A percentile compares a stretch with the other conserved stretches of the same genome.
These are phyloP conservation scores for Elaeagnus macrophylla DNA, from an alignment of 306 rosid genomes.

Conservation along the genomic window DNA sequence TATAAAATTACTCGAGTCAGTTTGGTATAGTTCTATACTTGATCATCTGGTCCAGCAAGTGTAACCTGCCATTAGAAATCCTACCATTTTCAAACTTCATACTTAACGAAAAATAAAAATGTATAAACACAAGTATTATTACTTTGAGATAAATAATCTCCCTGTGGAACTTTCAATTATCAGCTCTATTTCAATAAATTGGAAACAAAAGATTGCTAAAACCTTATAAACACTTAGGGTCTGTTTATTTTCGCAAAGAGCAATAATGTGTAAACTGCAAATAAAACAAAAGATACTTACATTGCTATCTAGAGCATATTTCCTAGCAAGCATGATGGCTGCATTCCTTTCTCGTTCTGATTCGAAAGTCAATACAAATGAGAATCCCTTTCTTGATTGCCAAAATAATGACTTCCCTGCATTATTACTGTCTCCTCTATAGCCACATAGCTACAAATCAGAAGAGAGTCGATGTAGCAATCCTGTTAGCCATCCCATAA, in stretches of 20 bases:
- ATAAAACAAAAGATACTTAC: constrained; percentile 31
- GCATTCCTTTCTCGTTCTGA: constrained; percentile 83
- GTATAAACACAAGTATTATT: too few relatives aligned
- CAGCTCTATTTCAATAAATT: too few relatives aligned
- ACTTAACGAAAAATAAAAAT: too few relatives aligned
- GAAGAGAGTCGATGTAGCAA: constrained; percentile 14
- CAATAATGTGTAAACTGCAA: not conserved
- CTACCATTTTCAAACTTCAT: too few relatives aligned
- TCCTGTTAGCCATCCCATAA: not conserved
- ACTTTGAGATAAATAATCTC: too few relatives aligned
- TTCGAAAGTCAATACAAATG: constrained; percentile 67
- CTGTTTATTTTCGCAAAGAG: too few relatives aligned
- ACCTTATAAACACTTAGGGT: too few relatives aligned
- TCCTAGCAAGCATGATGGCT: constrained; percentile 74
- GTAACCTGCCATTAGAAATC: constrained; percentile 50
- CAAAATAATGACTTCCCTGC: constrained; percentile 69
- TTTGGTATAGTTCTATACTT: constrained; percentile 52
- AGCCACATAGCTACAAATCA: constrained; percentile 60
- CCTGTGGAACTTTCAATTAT: too few relatives aligned
- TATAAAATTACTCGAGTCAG: constrained; percentile 27
- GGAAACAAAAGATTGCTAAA: too few relatives aligned
- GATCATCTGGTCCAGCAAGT: constrained; percentile 93
- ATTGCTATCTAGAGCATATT: constrained; percentile 82
- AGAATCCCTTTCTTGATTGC: constrained; percentile 90
- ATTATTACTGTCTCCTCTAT: constrained; percentile 42